These are phyloP conservation scores for Aquilaria yunnanensis DNA, from an alignment of 345 rosid genomes.

Conservation along the genomic window DNA sequence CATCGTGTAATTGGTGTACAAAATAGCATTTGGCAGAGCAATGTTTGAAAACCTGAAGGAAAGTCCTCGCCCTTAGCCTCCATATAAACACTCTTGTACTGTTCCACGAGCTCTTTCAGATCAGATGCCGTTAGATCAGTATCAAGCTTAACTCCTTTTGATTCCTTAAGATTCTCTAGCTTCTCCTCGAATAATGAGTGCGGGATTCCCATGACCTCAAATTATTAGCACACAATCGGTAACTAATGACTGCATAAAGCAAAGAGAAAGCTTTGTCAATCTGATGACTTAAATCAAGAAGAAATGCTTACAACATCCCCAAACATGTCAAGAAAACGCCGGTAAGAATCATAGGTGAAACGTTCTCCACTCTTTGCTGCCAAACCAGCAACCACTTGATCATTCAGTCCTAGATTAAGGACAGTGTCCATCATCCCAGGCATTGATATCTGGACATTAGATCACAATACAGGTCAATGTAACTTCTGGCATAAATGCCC, in stretches of 20 bases:
- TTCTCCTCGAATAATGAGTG: conserved; percentile 79
- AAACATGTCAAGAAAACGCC: conserved; percentile 95
- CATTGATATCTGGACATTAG: conserved; percentile 64
- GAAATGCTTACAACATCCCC: conserved; percentile 76
- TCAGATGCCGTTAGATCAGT: conserved; percentile 64
- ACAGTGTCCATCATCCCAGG: conserved; percentile 99
- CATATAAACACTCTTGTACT: conserved; percentile 71
- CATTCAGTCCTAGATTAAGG: conserved; percentile 90
- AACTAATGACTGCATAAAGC: conserved; percentile 1
- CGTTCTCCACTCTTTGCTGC: conserved; percentile 85
- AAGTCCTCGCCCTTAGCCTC: conserved; percentile 59
- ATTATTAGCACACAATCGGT: conserved; percentile 7
- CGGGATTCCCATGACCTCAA: conserved; percentile 82
- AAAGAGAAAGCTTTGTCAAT: background rate
- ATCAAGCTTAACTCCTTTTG: conserved; percentile 60
- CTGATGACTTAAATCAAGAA: conserved; percentile 5
- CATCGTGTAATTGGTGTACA: background rate
- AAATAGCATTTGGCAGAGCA: background rate
- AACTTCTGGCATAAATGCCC: too few relatives aligned
- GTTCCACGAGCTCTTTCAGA: conserved; percentile 78
- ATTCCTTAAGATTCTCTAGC: conserved; percentile 57
- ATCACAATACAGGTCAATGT: background rate
- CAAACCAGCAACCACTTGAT: conserved; percentile 67
- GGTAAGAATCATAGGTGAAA: conserved; percentile 81
- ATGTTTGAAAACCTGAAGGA: conserved; percentile 57